These are phyloP conservation scores for Termitomyces eurrhizus DNA, from an alignment of 768 basidiomycete genomes.

Conservation along the genomic window DNA sequence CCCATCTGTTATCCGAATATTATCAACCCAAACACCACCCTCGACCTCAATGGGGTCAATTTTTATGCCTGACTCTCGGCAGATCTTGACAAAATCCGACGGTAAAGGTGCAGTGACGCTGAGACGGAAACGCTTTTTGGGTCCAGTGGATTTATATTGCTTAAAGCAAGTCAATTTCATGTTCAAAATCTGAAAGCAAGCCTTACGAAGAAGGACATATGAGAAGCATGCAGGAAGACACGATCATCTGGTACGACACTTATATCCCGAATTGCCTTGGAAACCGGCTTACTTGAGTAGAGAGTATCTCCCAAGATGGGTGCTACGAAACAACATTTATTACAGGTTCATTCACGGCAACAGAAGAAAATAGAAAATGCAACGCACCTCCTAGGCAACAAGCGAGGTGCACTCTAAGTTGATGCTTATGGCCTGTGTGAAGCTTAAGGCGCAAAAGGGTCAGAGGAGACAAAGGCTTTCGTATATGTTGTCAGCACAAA, in stretches of 20 bases:
- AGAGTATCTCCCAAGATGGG: conserved; percentile 63
- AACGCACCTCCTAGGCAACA: conserved; percentile 42
- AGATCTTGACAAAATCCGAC: conserved; percentile 48
- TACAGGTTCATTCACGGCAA: neutral
- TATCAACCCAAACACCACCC: conserved; percentile 48
- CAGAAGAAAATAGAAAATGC: neutral
- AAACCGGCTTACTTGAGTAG: conserved; percentile 37
- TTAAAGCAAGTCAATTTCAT: conserved; percentile 19
- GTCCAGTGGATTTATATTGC: conserved; percentile 44
- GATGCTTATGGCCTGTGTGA: conserved; percentile 65
- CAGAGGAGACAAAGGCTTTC: conserved; percentile 38
- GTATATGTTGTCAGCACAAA: conserved; percentile 6
- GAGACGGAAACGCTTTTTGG: conserved; percentile 47
- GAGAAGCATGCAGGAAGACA: conserved; percentile 60
- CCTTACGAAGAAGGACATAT: conserved; percentile 53
- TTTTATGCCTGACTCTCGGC: conserved; percentile 40
- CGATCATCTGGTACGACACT: conserved; percentile 38
- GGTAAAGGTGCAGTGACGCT: conserved; percentile 58
- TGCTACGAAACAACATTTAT: conserved; percentile 31
- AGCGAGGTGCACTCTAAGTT: conserved; percentile 64
- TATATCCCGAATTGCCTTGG: conserved; percentile 20
- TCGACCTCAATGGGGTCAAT: conserved; percentile 30
- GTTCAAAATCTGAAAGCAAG: neutral
- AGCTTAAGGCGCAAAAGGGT: conserved; percentile 54
- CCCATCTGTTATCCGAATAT: conserved; percentile 28